Percentiles rank a stretch among this genome's conserved stretches.
phyloP scores from a whole-genome alignment of 2,329 filamentous ascomycete genomes.

The Thielaviopsis ethacetica region DNA sequence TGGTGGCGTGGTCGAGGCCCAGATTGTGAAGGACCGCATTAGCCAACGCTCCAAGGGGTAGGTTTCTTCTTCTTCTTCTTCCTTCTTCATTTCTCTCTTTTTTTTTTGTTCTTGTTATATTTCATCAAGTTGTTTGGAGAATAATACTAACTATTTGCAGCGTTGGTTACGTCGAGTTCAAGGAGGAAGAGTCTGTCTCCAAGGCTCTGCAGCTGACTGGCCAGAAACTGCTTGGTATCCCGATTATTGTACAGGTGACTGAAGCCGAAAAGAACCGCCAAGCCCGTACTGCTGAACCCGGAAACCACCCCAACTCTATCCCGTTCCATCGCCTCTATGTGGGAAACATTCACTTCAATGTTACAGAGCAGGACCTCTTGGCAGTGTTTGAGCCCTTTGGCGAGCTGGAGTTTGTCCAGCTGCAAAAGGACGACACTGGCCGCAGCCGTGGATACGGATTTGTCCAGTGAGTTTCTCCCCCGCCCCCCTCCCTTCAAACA shows the following conservation, averaged over 20 bases:
- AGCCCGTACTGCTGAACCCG: slow-evolving; percentile 63
- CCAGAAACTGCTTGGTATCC: slow-evolving; percentile 95
- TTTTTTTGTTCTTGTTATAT: too few relatives aligned
- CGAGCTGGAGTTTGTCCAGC: slow-evolving; percentile 90
- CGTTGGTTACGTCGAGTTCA: slow-evolving; percentile 98
- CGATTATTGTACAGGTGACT: slow-evolving; percentile 94
- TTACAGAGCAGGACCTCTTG: slow-evolving; percentile 88
- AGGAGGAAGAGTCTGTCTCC: slow-evolving; percentile 81
- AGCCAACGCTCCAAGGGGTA: slow-evolving; percentile 96
- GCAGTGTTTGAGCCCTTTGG: slow-evolving; percentile 97
- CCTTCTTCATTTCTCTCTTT: too few relatives aligned
- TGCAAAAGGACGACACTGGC: slow-evolving; percentile 88
- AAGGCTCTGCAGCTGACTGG: slow-evolving; percentile 95
- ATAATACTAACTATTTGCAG: slow-evolving; percentile 27
- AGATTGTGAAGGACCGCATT: slow-evolving; percentile 96
- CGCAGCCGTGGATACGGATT: slow-evolving; percentile 94
- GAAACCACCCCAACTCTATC: slow-evolving; percentile 59
- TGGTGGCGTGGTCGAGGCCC: slow-evolving; percentile 86
- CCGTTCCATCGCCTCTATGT: slow-evolving; percentile 98
- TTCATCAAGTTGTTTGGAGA: too few relatives aligned
- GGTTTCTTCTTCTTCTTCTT: slow-evolving; percentile 18
- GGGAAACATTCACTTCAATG: slow-evolving; percentile 98
- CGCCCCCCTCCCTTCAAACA: not conserved
- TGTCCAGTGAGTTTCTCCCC: slow-evolving; percentile 61
- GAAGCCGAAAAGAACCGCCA: slow-evolving; percentile 99